Percentiles rank a stretch among this genome's conserved stretches.
Evolutionary conservation across 129 eudicot genomes (phyloP).

Genomic region (Oenanthe sinensis): DNA sequence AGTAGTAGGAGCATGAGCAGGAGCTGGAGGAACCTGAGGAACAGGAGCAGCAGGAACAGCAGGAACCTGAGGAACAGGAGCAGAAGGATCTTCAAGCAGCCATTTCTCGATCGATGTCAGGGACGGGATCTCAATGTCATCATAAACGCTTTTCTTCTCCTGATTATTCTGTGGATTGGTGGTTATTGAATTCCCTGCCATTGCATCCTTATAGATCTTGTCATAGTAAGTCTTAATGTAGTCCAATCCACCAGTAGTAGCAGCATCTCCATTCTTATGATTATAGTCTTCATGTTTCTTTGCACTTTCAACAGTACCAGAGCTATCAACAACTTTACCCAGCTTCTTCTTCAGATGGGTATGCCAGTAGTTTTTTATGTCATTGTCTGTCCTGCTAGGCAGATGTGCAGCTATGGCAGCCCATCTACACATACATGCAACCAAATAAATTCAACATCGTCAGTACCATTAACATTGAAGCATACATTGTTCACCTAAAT

Average conservation of each 20-base stretch:
- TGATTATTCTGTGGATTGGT: not conserved
- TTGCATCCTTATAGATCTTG: not conserved
- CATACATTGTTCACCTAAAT: not conserved
- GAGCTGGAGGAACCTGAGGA: not conserved
- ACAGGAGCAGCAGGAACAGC: not conserved
- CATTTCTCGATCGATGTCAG: not conserved
- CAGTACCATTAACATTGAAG: not conserved
- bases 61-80: not conserved
- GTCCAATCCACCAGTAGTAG: not conserved
- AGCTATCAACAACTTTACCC: not conserved
- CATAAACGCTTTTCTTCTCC: not conserved
- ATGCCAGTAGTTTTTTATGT: not conserved
- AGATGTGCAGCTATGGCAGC: not conserved
- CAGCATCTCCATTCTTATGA: not conserved
- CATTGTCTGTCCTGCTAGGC: not conserved
- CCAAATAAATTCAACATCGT: not conserved
- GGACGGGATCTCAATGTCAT: not conserved
- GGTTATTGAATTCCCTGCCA: not conserved
- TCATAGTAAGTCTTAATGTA: not conserved
- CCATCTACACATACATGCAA: not conserved
- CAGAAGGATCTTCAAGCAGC: not conserved
- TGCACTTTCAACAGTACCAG: not conserved
- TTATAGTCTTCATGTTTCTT: not conserved
- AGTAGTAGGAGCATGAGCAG: not conserved
- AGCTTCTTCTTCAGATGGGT: not conserved